These are phyloP conservation scores for Leishmania lainsoni DNA, from an alignment of 208 protist genomes.

Conservation along the genomic window DNA sequence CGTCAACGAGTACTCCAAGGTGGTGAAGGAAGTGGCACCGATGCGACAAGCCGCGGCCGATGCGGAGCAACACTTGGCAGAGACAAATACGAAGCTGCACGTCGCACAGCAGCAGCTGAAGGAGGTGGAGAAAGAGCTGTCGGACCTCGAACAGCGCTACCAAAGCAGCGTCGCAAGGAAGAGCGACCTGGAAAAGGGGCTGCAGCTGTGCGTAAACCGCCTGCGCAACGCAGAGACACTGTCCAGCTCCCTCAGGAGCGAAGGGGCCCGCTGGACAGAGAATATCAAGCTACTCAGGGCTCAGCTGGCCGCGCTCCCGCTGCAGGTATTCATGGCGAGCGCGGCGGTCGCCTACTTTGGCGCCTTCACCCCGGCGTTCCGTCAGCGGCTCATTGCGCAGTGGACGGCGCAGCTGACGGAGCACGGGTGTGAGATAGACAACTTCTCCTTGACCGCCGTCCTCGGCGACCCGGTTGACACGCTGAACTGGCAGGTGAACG, in stretches of 20 bases:
- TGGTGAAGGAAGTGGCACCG: slow-evolving; percentile 96
- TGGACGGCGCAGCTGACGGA: slow-evolving; percentile 75
- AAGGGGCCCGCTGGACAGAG: slow-evolving; percentile 94
- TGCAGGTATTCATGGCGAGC: slow-evolving; percentile 95
- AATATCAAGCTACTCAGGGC: slow-evolving; percentile 83
- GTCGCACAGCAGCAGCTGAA: slow-evolving; percentile 89
- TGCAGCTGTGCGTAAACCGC: slow-evolving; percentile 86
- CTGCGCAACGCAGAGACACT: slow-evolving; percentile 95
- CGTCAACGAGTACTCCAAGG: slow-evolving; percentile 95
- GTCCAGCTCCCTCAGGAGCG: slow-evolving; percentile 92
- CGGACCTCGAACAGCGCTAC: slow-evolving; percentile 86
- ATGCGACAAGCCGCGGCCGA: slow-evolving; percentile 92
- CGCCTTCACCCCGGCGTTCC: slow-evolving; percentile 94
- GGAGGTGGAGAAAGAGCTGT: slow-evolving; percentile 93
- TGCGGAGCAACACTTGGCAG: slow-evolving; percentile 86
- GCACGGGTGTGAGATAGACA: slow-evolving; percentile 57
- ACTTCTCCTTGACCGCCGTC: slow-evolving; percentile 52
- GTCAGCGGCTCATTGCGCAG: slow-evolving; percentile 77
- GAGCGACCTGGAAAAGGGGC: slow-evolving; percentile 88
- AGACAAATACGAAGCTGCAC: slow-evolving; percentile 88
- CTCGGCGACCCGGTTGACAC: slow-evolving; percentile 95
- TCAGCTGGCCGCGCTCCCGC: slow-evolving; percentile 78
- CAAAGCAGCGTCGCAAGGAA: slow-evolving; percentile 88
- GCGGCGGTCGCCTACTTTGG: slow-evolving; percentile 96
- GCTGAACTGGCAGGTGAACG: slow-evolving; percentile 97